Conservation (phyloP, 2,329 filamentous ascomycete species). For the Nemania sp. region DNA sequence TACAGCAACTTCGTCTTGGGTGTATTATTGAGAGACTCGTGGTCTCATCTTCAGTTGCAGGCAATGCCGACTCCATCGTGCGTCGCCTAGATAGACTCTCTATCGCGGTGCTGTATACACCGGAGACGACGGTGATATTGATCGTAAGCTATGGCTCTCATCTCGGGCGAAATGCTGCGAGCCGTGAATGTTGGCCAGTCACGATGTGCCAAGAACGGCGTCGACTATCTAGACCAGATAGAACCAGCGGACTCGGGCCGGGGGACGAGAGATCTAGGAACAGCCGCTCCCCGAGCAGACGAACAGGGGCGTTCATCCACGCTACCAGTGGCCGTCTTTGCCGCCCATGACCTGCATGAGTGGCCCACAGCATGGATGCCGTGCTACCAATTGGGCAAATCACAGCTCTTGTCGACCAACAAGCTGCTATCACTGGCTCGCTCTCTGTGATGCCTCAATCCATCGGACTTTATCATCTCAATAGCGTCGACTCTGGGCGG, state of each 20-base stretch:
- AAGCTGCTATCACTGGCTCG: constrained; percentile 20
- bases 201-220: background rate
- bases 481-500: constrained; percentile 8
- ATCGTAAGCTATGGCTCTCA: background rate
- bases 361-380: constrained; percentile 19
- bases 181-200: background rate
- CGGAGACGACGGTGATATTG: too few relatives aligned
- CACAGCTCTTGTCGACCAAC: constrained; percentile 22
- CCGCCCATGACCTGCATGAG: constrained; percentile 31
- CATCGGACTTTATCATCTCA: constrained; percentile 7
- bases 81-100: too few relatives aligned
- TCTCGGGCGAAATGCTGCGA: background rate
- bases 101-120: too few relatives aligned
- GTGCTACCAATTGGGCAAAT: constrained; percentile 29
- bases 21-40: too few relatives aligned
- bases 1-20: too few relatives aligned
- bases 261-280: constrained; percentile 16
- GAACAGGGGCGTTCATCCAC: constrained; percentile 6
- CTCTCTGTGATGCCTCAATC: constrained; percentile 20
- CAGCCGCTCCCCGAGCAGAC: constrained; percentile 14
- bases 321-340: constrained; percentile 27
- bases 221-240: too few relatives aligned
- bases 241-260: constrained; percentile 10
- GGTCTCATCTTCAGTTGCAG: too few relatives aligned
- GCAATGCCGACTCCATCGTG: too few relatives aligned